Base-by-base conservation (phyloP, 352 stramenopile species). In the Phytophthora macrochlamydospora region DNA sequence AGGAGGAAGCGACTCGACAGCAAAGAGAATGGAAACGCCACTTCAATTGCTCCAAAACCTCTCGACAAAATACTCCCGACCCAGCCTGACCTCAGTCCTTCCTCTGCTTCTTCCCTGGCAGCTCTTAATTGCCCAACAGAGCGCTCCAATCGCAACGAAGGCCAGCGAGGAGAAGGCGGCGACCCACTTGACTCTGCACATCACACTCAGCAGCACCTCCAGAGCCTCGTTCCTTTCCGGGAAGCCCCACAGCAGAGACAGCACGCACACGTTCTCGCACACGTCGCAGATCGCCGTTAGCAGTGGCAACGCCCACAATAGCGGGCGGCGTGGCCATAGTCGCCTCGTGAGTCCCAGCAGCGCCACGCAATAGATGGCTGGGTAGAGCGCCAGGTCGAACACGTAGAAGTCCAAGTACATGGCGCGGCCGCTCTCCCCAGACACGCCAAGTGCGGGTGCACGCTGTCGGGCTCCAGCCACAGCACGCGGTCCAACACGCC, bases 341-440 rank as follows among this genome's bases (percentile, higher is more conserved):
- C 76, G 58, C 43, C 45, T 51, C 31, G 83, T n/a, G 14, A 72
- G 11, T 31, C 75, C 71, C 2, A 59, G 43, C 18, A 83, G 50
- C 37, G 71, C 67, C 12, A 51, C 69, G 8, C 62, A 56, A 63
- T 87, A 87, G 56, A 85, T 70, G n/a, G 78, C 31, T 9, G 78
- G 78, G 71, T 81, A 87, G 32, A 81, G 53, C 30, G 85, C 24
- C 42, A 87, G 62, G 53, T 87, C 78, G 44, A 85, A 83, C 14
- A 50, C 33, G 58, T 83, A 83, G 38, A 79, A 81, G 11, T 84
- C 40, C 40, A 70, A 13, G 57, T 87, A 84, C 11, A 87, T 54
- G 13, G 59, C 57, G 45, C 78, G 61, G 0, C 78, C 78, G 55
- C 38, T 0, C 32, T 38, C 0, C 75, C 75, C 14, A 85, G 65